Base-by-base conservation (phyloP, 1,284 basidiomycete species). In the Pholiota adiposa region DNA sequence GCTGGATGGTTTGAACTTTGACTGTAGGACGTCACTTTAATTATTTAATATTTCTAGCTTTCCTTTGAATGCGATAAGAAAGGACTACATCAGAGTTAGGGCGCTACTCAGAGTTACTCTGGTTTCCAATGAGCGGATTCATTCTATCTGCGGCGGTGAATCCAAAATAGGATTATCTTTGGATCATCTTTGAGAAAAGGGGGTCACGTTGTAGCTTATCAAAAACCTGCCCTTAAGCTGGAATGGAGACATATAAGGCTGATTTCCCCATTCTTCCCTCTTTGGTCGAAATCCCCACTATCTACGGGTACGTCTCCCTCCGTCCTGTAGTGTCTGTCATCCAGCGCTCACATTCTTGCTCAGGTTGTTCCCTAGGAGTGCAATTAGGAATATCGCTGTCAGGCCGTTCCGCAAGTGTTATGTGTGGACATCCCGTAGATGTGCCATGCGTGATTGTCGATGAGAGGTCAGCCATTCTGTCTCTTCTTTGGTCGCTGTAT, bases 1-100 rank as follows among this genome's bases (percentile, higher is more conserved):
- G 85, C 86, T 4, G 89, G 89, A 0, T 92, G 90, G 90, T 86
- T 90, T 67, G 82, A 87, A 55, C 54, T 33, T 40, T 55, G 27
- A 58, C 40, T 41, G 44, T 27, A 46, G 12, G 4, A 27, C 27
- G 18, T 44, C 29, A 25, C 49, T 14, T 25, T 9, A 55, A 44
- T 34, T 29, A 19, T 16, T 19, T 9, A n/a, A 43, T 19, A n/a
- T 53, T 18, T 29, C 51, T 53, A 23, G 21, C 16, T 38, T 38
- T 11, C 36, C 5, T 14, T 7, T 16, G 41, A 21, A 4, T 25
- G 21, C 5, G 23, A 44, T 21, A 44, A n/a, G 19, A 44, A 44
- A 12, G 14, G 1, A 40, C 14, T 40, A 18, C 11, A 18, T 18
- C 38, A 6, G 38, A 40, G 38, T 40, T 40, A 5, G 5, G 5